Evolutionary conservation across 1,139 yeast species (phyloP).

Genomic region (Debaryomycetaceae sp.): DNA sequence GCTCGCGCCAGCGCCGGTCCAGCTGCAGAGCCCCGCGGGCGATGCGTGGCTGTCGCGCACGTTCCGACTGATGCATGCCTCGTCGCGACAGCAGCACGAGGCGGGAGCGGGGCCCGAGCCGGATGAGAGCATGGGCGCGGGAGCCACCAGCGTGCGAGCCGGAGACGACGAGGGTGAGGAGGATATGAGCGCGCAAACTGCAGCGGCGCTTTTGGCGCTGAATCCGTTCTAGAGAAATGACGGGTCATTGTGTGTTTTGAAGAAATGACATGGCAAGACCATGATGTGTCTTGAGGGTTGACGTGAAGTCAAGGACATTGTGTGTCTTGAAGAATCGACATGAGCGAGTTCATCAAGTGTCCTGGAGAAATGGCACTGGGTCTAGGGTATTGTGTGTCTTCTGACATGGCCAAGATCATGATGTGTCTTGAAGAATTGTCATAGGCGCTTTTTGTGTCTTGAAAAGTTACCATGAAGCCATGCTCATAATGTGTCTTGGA

Average conservation of each 20-base stretch:
- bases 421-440: too few relatives aligned
- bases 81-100: slow-evolving; percentile 20
- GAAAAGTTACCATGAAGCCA: too few relatives aligned
- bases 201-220: slow-evolving; percentile 69
- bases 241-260: too few relatives aligned
- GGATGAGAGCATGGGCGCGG: neutral
- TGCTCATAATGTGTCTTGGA: too few relatives aligned
- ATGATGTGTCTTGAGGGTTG: neutral
- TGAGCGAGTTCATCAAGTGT: neutral
- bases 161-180: neutral
- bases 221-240: slow-evolving; percentile 49
- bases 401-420: too few relatives aligned
- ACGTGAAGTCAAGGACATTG: neutral
- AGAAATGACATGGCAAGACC: neutral
- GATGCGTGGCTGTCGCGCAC: slow-evolving; percentile 58
- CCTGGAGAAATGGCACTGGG: neutral
- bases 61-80: slow-evolving; percentile 41
- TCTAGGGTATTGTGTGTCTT: neutral
- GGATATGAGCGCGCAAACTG: slow-evolving; percentile 61
- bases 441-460: too few relatives aligned
- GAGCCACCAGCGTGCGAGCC: neutral
- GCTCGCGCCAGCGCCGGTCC: too few relatives aligned
- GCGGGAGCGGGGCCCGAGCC: slow-evolving; percentile 2
- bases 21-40: slow-evolving; percentile 45
- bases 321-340: neutral